Percentiles rank a stretch among this genome's conserved stretches.
phyloP scores from a whole-genome alignment of 768 basidiomycete genomes.

The Clavaria fumosa region DNA sequence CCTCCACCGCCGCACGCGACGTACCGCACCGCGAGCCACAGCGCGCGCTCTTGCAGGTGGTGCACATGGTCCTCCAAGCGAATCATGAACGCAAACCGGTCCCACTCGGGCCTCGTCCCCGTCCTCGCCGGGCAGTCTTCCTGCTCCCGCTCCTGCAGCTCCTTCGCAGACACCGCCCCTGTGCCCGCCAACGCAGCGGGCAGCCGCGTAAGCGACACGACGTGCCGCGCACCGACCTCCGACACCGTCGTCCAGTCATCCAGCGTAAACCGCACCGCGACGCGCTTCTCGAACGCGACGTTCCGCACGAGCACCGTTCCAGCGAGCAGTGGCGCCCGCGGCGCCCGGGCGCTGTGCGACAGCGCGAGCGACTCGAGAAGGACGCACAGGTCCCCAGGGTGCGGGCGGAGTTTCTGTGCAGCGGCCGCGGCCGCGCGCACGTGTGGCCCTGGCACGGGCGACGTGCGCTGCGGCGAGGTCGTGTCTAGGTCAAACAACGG shows the following conservation, averaged over 20 bases:
- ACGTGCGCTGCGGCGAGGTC: constrained; percentile 7
- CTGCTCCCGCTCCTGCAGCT: constrained; percentile 3
- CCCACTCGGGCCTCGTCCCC: constrained; percentile 28
- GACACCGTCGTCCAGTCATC: constrained; percentile 91
- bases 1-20: constrained; percentile 13
- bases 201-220: constrained; percentile 25
- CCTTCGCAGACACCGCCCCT: constrained; percentile 9
- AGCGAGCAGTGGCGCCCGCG: constrained; percentile 22
- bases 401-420: too few species aligned
- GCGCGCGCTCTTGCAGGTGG: constrained; percentile 31
- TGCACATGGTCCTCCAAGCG: constrained; percentile 56
- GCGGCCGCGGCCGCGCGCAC: constrained; percentile 15
- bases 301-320: constrained; percentile 80
- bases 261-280: constrained; percentile 77
- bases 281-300: constrained; percentile 71
- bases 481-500: constrained; percentile 14
- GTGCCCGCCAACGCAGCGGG: constrained; percentile 14
- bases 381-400: too few species aligned
- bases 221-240: constrained; percentile 52
- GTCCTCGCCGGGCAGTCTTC: too few species aligned
- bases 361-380: constrained; percentile 18
- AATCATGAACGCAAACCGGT: constrained; percentile 45
- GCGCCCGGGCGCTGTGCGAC: constrained; percentile 10
- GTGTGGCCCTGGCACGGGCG: constrained; percentile 15
- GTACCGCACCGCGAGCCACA: constrained; percentile 51